phyloP scores from a whole-genome alignment of 2,329 filamentous ascomycete species.

The Monilinia fructigena region DNA sequence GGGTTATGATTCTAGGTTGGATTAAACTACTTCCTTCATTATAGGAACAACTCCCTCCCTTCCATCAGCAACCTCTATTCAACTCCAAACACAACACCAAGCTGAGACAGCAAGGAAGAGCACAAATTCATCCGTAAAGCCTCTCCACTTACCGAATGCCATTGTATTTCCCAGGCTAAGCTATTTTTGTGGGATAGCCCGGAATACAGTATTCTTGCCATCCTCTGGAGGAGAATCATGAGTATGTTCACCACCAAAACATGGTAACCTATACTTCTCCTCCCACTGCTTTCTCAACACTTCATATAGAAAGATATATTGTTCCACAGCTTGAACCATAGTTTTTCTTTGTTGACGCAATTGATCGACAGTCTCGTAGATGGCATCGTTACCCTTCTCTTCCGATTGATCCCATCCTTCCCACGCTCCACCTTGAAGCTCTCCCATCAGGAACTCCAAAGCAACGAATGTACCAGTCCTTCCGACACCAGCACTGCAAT shows the following conservation, averaged over 20 bases:
- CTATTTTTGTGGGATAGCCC: conserved; percentile 14
- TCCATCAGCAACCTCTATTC: background rate
- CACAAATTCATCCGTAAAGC: conserved; percentile 3
- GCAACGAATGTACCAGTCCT: conserved; percentile 94
- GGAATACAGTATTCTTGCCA: conserved; percentile 18
- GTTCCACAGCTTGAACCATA: conserved; percentile 90
- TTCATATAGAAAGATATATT: conserved; percentile 87
- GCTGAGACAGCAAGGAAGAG: conserved; percentile 9
- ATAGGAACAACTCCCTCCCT: background rate
- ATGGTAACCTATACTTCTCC: conserved; percentile 53
- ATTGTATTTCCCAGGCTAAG: background rate
- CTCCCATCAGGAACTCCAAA: conserved; percentile 84
- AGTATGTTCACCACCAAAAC: conserved; percentile 34
- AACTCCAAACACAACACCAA: conserved; percentile 9
- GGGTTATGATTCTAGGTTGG: conserved; percentile 5
- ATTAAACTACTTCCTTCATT: background rate
- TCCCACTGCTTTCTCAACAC: conserved; percentile 74
- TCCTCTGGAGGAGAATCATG: conserved; percentile 26
- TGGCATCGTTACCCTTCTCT: conserved; percentile 57
- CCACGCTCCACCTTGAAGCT: conserved; percentile 69
- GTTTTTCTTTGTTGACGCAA: conserved; percentile 84
- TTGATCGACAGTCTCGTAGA: conserved; percentile 75
- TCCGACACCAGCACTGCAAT: conserved; percentile 90
- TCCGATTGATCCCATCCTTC: conserved; percentile 38
- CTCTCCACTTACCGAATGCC: conserved; percentile 5